phyloP scores from a whole-genome alignment of 495 filamentous ascomycete species.

The Tuber umbilicatum region DNA sequence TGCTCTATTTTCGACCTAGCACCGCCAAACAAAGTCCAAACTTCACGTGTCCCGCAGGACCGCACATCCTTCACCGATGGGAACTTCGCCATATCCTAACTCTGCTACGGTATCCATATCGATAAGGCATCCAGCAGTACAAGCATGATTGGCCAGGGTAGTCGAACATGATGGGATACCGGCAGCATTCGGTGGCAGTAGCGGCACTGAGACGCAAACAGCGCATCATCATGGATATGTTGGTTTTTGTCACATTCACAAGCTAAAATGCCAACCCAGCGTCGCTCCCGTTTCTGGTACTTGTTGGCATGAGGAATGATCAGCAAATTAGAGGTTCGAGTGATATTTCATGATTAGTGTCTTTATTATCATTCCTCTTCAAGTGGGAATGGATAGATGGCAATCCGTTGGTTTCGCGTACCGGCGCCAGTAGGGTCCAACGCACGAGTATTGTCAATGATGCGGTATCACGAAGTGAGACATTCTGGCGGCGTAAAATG shows the following conservation, averaged over 20 bases:
- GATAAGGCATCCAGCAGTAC: not conserved
- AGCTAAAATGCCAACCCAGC: not conserved
- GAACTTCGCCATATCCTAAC: no score
- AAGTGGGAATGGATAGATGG: not conserved
- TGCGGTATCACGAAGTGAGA: not conserved
- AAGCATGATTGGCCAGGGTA: not conserved
- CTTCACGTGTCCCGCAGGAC: not conserved
- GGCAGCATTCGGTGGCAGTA: not conserved
- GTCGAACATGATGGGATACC: not conserved
- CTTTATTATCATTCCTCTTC: not conserved
- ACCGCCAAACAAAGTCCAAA: no score
- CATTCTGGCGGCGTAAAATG: not conserved
- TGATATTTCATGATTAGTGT: not conserved
- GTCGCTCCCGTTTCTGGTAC: not conserved
- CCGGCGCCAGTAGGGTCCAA: not conserved
- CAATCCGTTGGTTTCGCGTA: not conserved
- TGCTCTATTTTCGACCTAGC: no score
- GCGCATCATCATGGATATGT: not conserved
- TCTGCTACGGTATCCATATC: no score
- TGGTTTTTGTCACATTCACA: not conserved
- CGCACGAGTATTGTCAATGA: not conserved
- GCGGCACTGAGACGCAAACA: not conserved
- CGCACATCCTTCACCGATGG: not conserved
- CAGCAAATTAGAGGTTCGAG: not conserved
- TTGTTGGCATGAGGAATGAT: not conserved